Conservation (phyloP, 192 early-diverging fungal genomes). For the Cetraspora pellucida region DNA sequence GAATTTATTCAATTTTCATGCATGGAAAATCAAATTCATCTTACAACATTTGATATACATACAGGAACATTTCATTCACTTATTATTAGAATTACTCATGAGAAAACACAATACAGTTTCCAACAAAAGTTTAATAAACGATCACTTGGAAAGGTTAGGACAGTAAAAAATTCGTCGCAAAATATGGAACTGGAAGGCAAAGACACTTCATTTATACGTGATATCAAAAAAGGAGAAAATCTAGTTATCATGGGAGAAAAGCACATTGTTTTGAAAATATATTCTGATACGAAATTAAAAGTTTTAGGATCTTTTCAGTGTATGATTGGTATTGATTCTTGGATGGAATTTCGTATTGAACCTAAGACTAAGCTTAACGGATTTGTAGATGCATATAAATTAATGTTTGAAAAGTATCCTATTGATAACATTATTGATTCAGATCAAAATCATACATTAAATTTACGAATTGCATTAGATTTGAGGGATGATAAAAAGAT, state of each 20-base stretch:
- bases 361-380: background rate
- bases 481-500: background rate
- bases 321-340: background rate
- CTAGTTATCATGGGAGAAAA: slow-evolving; percentile 24
- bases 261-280: background rate
- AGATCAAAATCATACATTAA: background rate
- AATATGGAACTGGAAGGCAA: slow-evolving; percentile 6
- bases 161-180: background rate
- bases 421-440: background rate
- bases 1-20: background rate
- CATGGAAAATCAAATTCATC: slow-evolving; percentile 8
- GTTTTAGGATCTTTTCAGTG: background rate
- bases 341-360: slow-evolving; percentile 14
- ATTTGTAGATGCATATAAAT: slow-evolving; percentile 9
- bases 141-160: background rate
- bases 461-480: slow-evolving; percentile 8
- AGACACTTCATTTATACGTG: background rate
- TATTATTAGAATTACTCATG: slow-evolving; percentile 10
- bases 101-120: slow-evolving; percentile 21
- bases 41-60: slow-evolving; percentile 15
- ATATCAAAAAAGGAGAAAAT: slow-evolving; percentile 9
- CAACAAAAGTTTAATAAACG: background rate
- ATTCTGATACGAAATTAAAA: slow-evolving; percentile 19
- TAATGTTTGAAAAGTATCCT: slow-evolving; percentile 25
- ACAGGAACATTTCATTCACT: background rate